A percentile compares a stretch with the other conserved stretches of the same genome.
Evolutionary conservation across 1,139 yeast species (phyloP).

Genomic region (Zygoascus hellenicus): DNA sequence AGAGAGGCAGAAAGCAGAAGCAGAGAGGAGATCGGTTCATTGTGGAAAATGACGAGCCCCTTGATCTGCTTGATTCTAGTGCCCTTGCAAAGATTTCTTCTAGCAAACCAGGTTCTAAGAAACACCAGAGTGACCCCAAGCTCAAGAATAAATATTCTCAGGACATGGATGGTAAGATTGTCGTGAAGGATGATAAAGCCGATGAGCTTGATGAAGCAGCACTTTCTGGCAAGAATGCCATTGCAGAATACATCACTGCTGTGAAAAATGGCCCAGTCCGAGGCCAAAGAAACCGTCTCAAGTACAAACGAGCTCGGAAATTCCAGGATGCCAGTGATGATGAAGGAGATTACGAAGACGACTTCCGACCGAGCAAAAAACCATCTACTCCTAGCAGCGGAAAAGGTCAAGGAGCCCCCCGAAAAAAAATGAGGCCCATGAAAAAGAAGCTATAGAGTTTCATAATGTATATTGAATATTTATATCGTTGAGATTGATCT

Average conservation of each 20-base stretch:
- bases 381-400: constrained; percentile 3
- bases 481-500: neutral
- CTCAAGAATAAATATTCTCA: constrained; percentile 45
- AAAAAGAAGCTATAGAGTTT: constrained; percentile 9
- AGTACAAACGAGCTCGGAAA: constrained; percentile 59
- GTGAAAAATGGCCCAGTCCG: constrained; percentile 87
- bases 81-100: constrained; percentile 85
- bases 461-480: neutral
- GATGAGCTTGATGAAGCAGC: constrained; percentile 37
- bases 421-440: constrained; percentile 11
- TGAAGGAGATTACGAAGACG: constrained; percentile 19
- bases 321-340: constrained; percentile 53
- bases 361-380: constrained; percentile 9
- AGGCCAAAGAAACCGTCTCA: constrained; percentile 86
- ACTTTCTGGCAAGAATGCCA: constrained; percentile 45
- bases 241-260: constrained; percentile 91
- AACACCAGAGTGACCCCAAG: constrained; percentile 33
- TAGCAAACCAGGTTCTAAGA: constrained; percentile 53
- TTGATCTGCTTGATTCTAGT: constrained; percentile 81
- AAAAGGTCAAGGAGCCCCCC: constrained; percentile 1
- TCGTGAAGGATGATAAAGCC: constrained; percentile 29
- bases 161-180: constrained; percentile 39
- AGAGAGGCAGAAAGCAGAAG: constrained; percentile 22
- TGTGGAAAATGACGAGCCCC: constrained; percentile 76
- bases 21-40: constrained; percentile 46